A percentile compares a stretch with the other conserved stretches of the same genome.
Evolutionary conservation across 2,329 filamentous ascomycete species (phyloP).

Genomic region (Geosmithia morbida): DNA sequence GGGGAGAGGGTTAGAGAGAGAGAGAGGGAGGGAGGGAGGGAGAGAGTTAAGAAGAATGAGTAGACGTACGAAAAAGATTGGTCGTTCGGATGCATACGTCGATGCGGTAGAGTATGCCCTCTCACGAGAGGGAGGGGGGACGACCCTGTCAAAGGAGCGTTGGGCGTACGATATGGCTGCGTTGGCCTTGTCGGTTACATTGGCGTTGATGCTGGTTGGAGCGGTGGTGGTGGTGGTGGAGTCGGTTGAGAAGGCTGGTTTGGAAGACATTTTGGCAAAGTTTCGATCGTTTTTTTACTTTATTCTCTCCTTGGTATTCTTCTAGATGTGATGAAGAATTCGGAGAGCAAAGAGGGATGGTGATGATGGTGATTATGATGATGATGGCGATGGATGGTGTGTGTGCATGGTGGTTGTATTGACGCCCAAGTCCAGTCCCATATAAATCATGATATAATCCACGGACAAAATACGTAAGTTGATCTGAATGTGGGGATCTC

Average conservation of each 20-base stretch:
- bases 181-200: slow-evolving; percentile 17
- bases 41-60: neutral
- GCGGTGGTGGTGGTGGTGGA: neutral
- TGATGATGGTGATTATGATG: too few species aligned
- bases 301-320: too few species aligned
- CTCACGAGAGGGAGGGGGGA: slow-evolving; percentile 47
- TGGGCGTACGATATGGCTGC: slow-evolving; percentile 24
- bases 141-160: slow-evolving; percentile 30
- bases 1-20: neutral
- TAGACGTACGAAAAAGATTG: slow-evolving; percentile 47
- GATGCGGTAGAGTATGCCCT: slow-evolving; percentile 36
- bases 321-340: neutral
- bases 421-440: neutral
- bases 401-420: neutral
- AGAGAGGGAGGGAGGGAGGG: neutral
- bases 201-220: slow-evolving; percentile 8
- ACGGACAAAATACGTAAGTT: neutral
- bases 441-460: neutral
- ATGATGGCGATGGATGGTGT: neutral
- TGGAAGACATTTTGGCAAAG: too few species aligned
- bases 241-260: neutral
- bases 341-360: too few species aligned
- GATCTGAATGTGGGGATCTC: neutral
- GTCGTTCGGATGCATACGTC: slow-evolving; percentile 46
- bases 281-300: too few species aligned